Conservation (phyloP, 1,284 basidiomycete species). For the Boletus semigastroideus region DNA sequence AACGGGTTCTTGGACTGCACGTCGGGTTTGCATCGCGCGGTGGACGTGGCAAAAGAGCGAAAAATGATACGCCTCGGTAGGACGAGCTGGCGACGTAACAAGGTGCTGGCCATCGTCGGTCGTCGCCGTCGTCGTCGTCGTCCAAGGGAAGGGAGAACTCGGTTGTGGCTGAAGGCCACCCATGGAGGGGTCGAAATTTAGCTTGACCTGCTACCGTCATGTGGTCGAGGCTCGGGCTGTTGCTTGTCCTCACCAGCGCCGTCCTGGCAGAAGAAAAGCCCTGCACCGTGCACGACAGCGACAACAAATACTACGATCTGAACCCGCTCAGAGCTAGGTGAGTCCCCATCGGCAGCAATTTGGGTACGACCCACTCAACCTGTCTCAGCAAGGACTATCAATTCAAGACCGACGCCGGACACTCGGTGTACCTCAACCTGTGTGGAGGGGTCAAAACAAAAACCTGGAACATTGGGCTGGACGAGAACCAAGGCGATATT, state of each 20-base stretch:
- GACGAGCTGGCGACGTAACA: slow-evolving; percentile 40
- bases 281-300: slow-evolving; percentile 40
- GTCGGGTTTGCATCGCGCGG: slow-evolving; percentile 25
- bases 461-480: slow-evolving; percentile 54
- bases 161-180: slow-evolving; percentile 28
- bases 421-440: slow-evolving; percentile 57
- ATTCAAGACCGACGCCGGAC: slow-evolving; percentile 47
- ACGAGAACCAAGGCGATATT: slow-evolving; percentile 49
- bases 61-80: slow-evolving; percentile 27
- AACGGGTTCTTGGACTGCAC: slow-evolving; percentile 46
- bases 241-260: slow-evolving; percentile 34
- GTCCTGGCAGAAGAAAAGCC: slow-evolving; percentile 39
- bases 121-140: slow-evolving; percentile 16
- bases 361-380: slow-evolving; percentile 6
- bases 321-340: slow-evolving; percentile 56
- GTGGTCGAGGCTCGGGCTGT: not conserved
- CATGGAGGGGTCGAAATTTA: slow-evolving; percentile 23
- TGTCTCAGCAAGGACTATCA: slow-evolving; percentile 61
- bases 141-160: slow-evolving; percentile 21
- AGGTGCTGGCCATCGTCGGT: slow-evolving; percentile 35
- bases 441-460: slow-evolving; percentile 59
- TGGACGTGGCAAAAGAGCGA: slow-evolving; percentile 30
- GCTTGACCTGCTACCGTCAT: slow-evolving; percentile 9
- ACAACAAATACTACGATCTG: slow-evolving; percentile 61
- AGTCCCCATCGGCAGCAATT: not conserved